Conservation (phyloP, 257 asterid species). For the Solanum corneliomulleri region DNA sequence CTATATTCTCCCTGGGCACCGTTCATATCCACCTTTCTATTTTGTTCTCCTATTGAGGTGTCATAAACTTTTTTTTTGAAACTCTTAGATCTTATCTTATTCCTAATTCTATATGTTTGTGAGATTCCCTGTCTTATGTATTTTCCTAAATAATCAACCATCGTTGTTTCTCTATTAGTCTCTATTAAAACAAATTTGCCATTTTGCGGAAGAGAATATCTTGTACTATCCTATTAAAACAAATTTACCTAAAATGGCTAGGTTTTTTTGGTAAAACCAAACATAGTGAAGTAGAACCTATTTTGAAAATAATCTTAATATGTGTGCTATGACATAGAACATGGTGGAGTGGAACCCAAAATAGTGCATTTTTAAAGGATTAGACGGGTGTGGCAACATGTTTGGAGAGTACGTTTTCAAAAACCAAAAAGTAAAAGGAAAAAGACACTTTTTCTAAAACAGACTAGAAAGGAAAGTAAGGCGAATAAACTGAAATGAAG, state of each 20-base stretch:
- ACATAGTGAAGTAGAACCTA: too few relatives aligned
- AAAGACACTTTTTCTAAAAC: too few relatives aligned
- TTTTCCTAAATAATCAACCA: neutral
- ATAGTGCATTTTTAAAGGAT: too few relatives aligned
- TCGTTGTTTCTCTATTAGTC: neutral
- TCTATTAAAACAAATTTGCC: too few relatives aligned
- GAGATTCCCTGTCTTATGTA: neutral
- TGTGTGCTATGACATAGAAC: neutral
- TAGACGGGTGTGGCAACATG: too few relatives aligned
- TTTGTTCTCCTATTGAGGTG: neutral
- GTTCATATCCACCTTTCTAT: neutral
- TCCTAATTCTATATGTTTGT: neutral
- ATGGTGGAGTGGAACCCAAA: too few relatives aligned
- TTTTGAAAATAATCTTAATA: neutral
- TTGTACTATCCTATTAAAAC: too few relatives aligned
- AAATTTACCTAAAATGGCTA: neutral
- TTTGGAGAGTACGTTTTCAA: too few relatives aligned
- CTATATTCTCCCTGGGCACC: too few relatives aligned
- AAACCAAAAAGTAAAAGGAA: neutral
- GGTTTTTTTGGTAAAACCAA: neutral
- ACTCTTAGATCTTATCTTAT: neutral
- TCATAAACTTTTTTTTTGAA: neutral
- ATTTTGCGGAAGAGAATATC: too few relatives aligned
- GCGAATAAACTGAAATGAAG: neutral
- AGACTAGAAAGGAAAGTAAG: neutral